A percentile compares a stretch with the other conserved stretches of the same genome.
Evolutionary conservation across 805 yeast species (phyloP).

Genomic region (Blastobotrys robertii): DNA sequence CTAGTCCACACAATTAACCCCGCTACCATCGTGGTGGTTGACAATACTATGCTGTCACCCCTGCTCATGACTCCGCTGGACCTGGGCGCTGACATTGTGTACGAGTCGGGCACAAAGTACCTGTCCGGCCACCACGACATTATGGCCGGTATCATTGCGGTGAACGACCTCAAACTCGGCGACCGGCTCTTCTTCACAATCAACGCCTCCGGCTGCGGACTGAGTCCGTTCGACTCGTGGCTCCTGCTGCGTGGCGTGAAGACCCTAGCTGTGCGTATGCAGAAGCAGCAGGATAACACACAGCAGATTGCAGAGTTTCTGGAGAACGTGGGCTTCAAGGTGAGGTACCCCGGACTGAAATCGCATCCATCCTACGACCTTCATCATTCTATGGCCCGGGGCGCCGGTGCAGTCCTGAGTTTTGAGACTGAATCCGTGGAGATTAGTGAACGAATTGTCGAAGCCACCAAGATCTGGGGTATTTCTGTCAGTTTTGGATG

Average conservation of each 20-base stretch:
- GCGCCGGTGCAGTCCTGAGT: conserved; percentile 83
- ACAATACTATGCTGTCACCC: conserved; percentile 97
- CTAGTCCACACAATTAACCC: conserved; percentile 63
- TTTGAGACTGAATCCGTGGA: conserved; percentile 76
- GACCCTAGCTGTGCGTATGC: conserved; percentile 77
- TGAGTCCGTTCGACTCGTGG: conserved; percentile 92
- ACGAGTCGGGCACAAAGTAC: conserved; percentile 90
- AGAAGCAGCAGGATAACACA: conserved; percentile 80
- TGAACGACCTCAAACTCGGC: conserved; percentile 52
- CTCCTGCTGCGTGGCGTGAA: conserved; percentile 77
- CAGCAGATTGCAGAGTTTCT: conserved; percentile 66
- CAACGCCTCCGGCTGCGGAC: conserved; percentile 85
- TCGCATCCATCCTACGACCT: conserved; percentile 74
- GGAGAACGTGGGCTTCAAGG: conserved; percentile 57
- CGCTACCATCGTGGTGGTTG: conserved; percentile 70
- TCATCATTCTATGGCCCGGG: conserved; percentile 67
- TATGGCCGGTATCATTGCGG: conserved; percentile 90
- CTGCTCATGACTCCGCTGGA: conserved; percentile 75
- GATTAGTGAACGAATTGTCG: conserved; percentile 62
- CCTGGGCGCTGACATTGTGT: conserved; percentile 81
- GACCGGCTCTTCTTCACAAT: conserved; percentile 64
- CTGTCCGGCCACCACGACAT: conserved; percentile 92
- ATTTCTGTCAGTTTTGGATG: conserved; percentile 93
- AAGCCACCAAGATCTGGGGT: conserved; percentile 65
- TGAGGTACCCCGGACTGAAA: conserved; percentile 77